phyloP scores from a whole-genome alignment of 1,284 basidiomycete genomes.

The Gomphus bonarii region DNA sequence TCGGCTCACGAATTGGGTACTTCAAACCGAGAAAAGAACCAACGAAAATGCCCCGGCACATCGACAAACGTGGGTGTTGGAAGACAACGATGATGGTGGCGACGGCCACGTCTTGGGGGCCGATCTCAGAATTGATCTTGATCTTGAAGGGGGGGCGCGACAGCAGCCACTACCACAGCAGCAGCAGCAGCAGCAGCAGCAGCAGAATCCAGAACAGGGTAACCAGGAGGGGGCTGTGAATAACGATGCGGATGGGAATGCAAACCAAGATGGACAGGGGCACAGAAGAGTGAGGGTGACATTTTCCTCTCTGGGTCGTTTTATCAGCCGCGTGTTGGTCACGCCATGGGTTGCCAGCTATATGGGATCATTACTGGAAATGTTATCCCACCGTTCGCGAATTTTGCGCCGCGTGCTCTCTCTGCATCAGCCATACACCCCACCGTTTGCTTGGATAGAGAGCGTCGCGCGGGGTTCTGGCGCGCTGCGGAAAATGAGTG shows the following conservation, averaged over 20 bases:
- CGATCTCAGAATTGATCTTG: conserved; percentile 6
- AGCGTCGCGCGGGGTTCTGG: background rate
- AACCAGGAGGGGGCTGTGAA: background rate
- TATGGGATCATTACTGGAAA: conserved; percentile 52
- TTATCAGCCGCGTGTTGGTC: conserved; percentile 54
- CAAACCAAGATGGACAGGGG: background rate
- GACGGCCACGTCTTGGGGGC: background rate
- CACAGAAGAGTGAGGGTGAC: conserved; percentile 32
- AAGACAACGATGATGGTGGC: background rate
- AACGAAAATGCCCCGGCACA: background rate
- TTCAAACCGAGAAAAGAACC: background rate
- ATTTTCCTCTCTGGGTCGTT: conserved; percentile 47
- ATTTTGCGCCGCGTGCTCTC: conserved; percentile 47
- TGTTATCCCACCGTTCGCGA: conserved; percentile 37
- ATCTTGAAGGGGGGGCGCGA: background rate
- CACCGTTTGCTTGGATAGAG: background rate
- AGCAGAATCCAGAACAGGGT: background rate
- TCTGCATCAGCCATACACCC: conserved; percentile 17
- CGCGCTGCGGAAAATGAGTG: background rate
- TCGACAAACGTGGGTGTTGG: conserved; percentile 2
- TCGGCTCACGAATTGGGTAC: conserved; percentile 1
- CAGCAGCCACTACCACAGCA: too few relatives aligned
- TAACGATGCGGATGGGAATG: conserved; percentile 1
- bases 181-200: too few relatives aligned
- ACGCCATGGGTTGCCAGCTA: conserved; percentile 51